These are phyloP conservation scores for Lithospermum erythrorhizon DNA, from an alignment of 257 asterid genomes.

Conservation along the genomic window DNA sequence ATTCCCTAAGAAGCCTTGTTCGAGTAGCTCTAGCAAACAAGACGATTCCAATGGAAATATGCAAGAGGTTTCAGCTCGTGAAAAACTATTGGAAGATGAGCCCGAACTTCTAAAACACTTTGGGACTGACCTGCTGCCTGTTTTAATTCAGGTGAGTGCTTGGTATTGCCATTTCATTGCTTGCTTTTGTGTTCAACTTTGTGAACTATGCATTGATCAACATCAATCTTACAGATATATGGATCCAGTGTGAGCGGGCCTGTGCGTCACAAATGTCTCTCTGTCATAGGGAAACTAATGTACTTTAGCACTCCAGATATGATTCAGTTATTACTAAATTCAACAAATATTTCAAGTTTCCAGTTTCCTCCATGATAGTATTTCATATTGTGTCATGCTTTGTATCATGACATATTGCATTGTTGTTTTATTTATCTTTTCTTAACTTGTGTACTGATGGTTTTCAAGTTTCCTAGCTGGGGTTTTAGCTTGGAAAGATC, in stretches of 20 bases:
- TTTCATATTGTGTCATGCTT: conserved; percentile 4
- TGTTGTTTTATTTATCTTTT: conserved; percentile 9
- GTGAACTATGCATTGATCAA: conserved; percentile 3
- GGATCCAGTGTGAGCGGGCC: conserved; percentile 97
- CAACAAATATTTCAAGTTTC: conserved; percentile 84
- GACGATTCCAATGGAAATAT: conserved; percentile 48
- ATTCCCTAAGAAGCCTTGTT: conserved; percentile 42
- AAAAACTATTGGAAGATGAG: conserved; percentile 72
- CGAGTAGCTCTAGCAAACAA: conserved; percentile 55
- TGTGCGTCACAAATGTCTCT: conserved; percentile 95
- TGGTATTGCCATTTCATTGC: not conserved
- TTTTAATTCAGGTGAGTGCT: conserved; percentile 71
- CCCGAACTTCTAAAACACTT: conserved; percentile 93
- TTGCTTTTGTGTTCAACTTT: conserved; percentile 2
- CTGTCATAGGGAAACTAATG: conserved; percentile 92
- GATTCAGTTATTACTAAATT: conserved; percentile 62
- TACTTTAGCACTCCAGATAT: conserved; percentile 80
- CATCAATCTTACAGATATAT: conserved; percentile 53
- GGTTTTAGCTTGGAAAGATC: conserved; percentile 99
- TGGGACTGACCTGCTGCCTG: conserved; percentile 91
- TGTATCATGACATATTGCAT: not conserved
- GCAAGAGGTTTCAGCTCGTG: conserved; percentile 61
- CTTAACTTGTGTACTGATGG: conserved; percentile 10
- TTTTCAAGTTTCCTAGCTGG: conserved; percentile 79
- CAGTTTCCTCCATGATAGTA: conserved; percentile 3